Percentiles rank a stretch among this genome's conserved stretches.
These are phyloP conservation scores for Picochlorum sp. DNA, from an alignment of 139 green algal species.

Conservation along the genomic window DNA sequence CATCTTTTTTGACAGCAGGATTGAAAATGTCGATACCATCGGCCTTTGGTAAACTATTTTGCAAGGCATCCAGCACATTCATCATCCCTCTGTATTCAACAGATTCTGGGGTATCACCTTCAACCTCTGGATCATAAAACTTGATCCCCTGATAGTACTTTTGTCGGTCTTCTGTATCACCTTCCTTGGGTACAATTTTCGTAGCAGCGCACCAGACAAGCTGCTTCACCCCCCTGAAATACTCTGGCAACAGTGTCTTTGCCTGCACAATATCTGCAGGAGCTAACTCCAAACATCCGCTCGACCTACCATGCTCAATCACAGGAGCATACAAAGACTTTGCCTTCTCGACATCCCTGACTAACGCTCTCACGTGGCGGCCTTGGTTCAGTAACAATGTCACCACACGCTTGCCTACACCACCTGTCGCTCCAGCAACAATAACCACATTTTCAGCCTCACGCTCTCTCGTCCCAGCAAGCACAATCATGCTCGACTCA, in stretches of 20 bases:
- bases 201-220: slow-evolving; percentile 63
- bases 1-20: slow-evolving; percentile 2
- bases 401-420: slow-evolving; percentile 74
- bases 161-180: slow-evolving; percentile 57
- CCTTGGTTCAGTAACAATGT: slow-evolving; percentile 50
- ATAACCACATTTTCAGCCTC: slow-evolving; percentile 11
- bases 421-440: slow-evolving; percentile 64
- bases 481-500: not conserved
- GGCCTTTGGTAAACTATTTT: slow-evolving; percentile 16
- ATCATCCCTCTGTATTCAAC: slow-evolving; percentile 46
- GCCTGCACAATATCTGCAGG: slow-evolving; percentile 67
- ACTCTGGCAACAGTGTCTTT: slow-evolving; percentile 59
- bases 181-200: slow-evolving; percentile 60
- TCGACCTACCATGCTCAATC: slow-evolving; percentile 34
- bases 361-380: slow-evolving; percentile 60
- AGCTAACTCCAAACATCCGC: slow-evolving; percentile 61
- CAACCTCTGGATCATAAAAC: slow-evolving; percentile 73
- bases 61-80: slow-evolving; percentile 37
- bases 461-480: not conserved
- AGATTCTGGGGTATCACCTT: slow-evolving; percentile 64
- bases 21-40: not conserved
- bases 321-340: slow-evolving; percentile 23
- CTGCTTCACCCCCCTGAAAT: slow-evolving; percentile 53
- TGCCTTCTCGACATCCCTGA: slow-evolving; percentile 56
- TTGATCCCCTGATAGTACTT: slow-evolving; percentile 88